A percentile compares a stretch with the other conserved stretches of the same genome.
These are phyloP conservation scores for Calonectria pteridis DNA, from an alignment of 2,329 filamentous ascomycete species.

Conservation along the genomic window DNA sequence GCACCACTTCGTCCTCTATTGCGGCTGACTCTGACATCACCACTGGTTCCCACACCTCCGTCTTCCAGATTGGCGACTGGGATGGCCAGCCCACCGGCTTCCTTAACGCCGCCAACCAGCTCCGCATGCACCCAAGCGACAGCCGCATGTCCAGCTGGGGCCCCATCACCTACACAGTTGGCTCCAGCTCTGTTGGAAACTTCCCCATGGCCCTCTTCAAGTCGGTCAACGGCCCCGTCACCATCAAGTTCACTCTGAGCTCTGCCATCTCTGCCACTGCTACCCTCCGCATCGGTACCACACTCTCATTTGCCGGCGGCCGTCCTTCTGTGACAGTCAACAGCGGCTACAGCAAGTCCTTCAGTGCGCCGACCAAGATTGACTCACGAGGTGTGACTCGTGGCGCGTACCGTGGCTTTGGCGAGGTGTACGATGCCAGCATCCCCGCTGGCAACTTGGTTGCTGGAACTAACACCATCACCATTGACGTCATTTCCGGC, in stretches of 20 bases:
- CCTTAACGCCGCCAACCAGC: conserved; percentile 75
- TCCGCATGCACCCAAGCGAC: conserved; percentile 77
- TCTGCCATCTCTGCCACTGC: conserved; percentile 62
- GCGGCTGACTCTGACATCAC: conserved; percentile 58
- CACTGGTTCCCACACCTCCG: conserved; percentile 60
- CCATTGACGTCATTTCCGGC: conserved; percentile 69
- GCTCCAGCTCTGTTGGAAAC: conserved; percentile 61
- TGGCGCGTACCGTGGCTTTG: conserved; percentile 73
- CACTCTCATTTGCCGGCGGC: conserved; percentile 70
- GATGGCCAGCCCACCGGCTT: conserved; percentile 75
- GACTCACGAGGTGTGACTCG: conserved; percentile 75
- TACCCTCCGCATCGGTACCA: conserved; percentile 75
- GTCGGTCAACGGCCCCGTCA: conserved; percentile 68
- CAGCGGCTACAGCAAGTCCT: conserved; percentile 59
- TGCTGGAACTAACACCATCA: conserved; percentile 73
- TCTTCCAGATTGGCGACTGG: conserved; percentile 75
- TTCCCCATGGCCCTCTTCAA: conserved; percentile 78
- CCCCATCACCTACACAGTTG: conserved; percentile 71
- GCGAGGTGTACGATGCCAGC: conserved; percentile 73
- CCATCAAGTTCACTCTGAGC: conserved; percentile 69
- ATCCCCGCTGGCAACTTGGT: conserved; percentile 71
- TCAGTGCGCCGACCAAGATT: conserved; percentile 69
- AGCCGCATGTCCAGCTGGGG: conserved; percentile 73
- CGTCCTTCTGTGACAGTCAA: conserved; percentile 71
- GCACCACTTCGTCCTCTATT: conserved; percentile 63